Conservation (phyloP, 148 eudicot species). For the Linanthus parryae region DNA sequence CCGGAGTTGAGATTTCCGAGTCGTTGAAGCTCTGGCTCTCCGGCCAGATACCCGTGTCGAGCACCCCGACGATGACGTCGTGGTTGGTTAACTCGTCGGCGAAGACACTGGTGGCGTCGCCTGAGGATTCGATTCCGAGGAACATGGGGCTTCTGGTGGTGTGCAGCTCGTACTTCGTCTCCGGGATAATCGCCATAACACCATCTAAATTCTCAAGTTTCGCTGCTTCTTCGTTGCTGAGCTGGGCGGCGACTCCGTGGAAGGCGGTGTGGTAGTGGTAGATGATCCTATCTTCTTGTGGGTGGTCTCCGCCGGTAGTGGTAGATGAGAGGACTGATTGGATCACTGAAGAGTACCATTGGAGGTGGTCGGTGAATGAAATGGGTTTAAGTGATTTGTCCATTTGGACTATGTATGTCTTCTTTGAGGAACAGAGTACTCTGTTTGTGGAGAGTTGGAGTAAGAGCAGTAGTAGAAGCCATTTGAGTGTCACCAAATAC, state of each 20-base stretch:
- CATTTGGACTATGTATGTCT: constrained; percentile 73
- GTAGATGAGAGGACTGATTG: constrained; percentile 22
- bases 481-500: no score
- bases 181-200: constrained; percentile 53
- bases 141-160: constrained; percentile 82
- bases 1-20: constrained; percentile 33
- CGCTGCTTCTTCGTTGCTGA: constrained; percentile 47
- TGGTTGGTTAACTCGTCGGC: constrained; percentile 18
- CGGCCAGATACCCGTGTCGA: constrained; percentile 96
- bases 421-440: no score
- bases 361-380: constrained; percentile 37
- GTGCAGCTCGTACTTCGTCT: constrained; percentile 51
- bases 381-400: constrained; percentile 59
- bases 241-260: constrained; percentile 75
- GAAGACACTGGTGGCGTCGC: constrained; percentile 21
- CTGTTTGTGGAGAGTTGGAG: no score
- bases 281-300: constrained; percentile 30
- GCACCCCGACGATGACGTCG: constrained; percentile 76
- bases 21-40: constrained; percentile 91
- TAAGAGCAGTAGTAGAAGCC: no score
- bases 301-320: neutral
- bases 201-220: constrained; percentile 24
- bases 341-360: constrained; percentile 73
- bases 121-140: constrained; percentile 51
- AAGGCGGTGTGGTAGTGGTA: constrained; percentile 70